Base-by-base conservation (phyloP, 2,329 filamentous ascomycete genomes). In the Fusarium sp. region DNA sequence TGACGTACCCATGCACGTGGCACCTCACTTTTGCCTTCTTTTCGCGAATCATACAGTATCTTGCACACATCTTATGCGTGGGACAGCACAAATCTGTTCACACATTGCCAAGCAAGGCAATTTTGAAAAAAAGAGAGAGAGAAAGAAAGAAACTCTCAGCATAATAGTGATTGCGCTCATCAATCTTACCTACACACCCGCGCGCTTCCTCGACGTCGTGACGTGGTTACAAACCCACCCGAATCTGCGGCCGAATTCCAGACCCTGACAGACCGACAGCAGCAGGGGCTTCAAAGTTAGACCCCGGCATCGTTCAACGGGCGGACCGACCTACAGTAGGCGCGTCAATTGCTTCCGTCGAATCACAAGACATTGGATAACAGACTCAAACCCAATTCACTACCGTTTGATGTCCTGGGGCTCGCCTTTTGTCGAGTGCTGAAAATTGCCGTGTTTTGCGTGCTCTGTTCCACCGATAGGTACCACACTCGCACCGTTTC, bases 181-280 rank as follows among this genome's bases (percentile, higher is more conserved):
- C 29, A 37, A 37, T 39, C 49, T 51, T 52, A 45, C 40, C 29
- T 39, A 36, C 52, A 58, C 61, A 61, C 66, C 48, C 57, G 61
- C 61, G 57, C 61, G 47, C 61, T 59, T 41, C 52, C 52, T 58
- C 53, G 47, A 51, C 35, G 36, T 35, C 27, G 60, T 72, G 70
- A 73, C 70, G 70, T 72, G 70, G 63, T 66, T 66, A 60, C 57
- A 42, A 64, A 62, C 51, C 67, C 69, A 70, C 70, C 42, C 61
- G 52, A 57, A 40, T 56, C 63, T 69, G 70, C 66, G 70, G 61
- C 70, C 70, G 36, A 42, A 43, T 64, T 41, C 42, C 33, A 59
- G 63, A 51, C 68, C 70, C 42, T 69, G 33, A 51, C 54, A 55
- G 48, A 63, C 37, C 51, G 43, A 45, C 36, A 45, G 39, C 53